phyloP scores from a whole-genome alignment of 352 stramenopile genomes.

The Pythium monospermum region DNA sequence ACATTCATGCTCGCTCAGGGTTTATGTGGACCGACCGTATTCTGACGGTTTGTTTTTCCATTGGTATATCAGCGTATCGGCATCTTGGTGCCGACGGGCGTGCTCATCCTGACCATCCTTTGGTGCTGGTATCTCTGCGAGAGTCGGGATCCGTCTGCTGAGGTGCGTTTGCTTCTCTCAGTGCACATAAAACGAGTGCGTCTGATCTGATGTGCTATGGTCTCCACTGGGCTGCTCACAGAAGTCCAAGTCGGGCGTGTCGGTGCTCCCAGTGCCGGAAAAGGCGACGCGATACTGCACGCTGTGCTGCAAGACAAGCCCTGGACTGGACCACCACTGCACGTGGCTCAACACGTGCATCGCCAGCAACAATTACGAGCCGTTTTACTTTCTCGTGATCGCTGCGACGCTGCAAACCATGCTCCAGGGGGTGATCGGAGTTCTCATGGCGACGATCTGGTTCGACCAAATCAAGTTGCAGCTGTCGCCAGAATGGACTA shows the following conservation, averaged over 20 bases:
- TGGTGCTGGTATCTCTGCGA: constrained; percentile 69
- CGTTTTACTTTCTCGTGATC: constrained; percentile 77
- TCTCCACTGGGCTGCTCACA: constrained; percentile 9
- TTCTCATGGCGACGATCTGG: constrained; percentile 77
- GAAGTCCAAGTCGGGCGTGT: constrained; percentile 29
- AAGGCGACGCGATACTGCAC: constrained; percentile 80
- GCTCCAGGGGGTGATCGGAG: constrained; percentile 59
- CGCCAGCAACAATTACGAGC: constrained; percentile 76
- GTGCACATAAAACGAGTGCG: no score
- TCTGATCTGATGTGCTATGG: no score
- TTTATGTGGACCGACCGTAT: no score
- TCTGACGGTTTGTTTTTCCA: neutral
- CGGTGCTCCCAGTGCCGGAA: constrained; percentile 39
- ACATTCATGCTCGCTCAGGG: neutral
- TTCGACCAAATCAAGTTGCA: constrained; percentile 44
- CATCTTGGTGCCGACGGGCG: constrained; percentile 60
- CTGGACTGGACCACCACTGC: constrained; percentile 79
- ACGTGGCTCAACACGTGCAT: constrained; percentile 88
- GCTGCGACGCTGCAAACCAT: constrained; percentile 50
- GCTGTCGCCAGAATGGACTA: constrained; percentile 33
- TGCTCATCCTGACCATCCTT: constrained; percentile 51
- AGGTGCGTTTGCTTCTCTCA: no score
- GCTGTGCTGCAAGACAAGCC: constrained; percentile 78
- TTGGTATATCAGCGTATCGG: constrained; percentile 37
- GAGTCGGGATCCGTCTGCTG: constrained; percentile 44